A percentile compares a stretch with the other conserved stretches of the same genome.
phyloP scores from a whole-genome alignment of 352 stramenopile genomes.

The Phytophthora pseudosyringae region DNA sequence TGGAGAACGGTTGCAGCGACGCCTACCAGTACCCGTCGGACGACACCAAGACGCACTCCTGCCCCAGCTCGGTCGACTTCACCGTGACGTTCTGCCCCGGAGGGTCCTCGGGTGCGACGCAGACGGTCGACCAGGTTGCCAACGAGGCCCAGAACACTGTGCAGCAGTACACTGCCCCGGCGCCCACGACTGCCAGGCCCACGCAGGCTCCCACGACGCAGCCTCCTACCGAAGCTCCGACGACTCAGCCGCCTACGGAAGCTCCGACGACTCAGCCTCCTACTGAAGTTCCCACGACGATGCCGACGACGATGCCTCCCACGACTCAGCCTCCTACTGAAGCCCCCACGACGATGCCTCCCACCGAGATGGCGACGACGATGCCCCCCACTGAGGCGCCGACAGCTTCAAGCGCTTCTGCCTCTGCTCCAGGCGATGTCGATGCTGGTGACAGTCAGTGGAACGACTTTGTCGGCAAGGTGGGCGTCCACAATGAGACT shows the following conservation, averaged over 20 bases:
- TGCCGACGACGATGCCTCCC: conserved; percentile 13
- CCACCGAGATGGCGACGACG: conserved; percentile 22
- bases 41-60: conserved; percentile 74
- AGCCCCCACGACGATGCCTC: conserved; percentile 14
- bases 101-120: conserved; percentile 26
- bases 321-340: conserved; percentile 29
- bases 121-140: conserved; percentile 30
- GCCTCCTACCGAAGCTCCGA: conserved; percentile 11
- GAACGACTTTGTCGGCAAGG: conserved; percentile 30
- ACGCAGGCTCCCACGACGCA: conserved; percentile 21
- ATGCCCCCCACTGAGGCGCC: conserved; percentile 17
- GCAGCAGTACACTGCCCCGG: conserved; percentile 25
- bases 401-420: conserved; percentile 16
- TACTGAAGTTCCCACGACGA: conserved; percentile 5
- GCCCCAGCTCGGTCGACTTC: conserved; percentile 55
- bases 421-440: conserved; percentile 15
- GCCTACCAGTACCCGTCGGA: conserved; percentile 77
- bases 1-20: conserved; percentile 60
- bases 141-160: conserved; percentile 22
- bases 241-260: conserved; percentile 18
- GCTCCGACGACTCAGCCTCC: conserved; percentile 4
- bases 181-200: conserved; percentile 23
- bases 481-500: conserved; percentile 22
- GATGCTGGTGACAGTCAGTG: conserved; percentile 28
- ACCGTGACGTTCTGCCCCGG: conserved; percentile 63